phyloP scores from a whole-genome alignment of 2,329 filamentous ascomycete genomes.

The Rhexocercosporidium sp. region DNA sequence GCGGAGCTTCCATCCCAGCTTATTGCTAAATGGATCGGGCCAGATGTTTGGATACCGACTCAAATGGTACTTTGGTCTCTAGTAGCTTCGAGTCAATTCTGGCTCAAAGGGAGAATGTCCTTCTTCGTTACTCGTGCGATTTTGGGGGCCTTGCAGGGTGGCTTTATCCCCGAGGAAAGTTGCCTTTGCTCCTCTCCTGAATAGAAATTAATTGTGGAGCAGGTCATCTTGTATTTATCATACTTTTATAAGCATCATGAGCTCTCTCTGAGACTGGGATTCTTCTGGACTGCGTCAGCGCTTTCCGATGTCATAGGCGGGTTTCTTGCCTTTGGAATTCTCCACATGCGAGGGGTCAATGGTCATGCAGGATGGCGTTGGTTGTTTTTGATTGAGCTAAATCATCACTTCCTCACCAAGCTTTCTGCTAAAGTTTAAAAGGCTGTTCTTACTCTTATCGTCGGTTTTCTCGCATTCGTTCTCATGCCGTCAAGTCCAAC shows the following conservation, averaged over 20 bases:
- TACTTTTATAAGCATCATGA: slow-evolving; percentile 74
- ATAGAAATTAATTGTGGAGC: neutral
- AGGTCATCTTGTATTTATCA: slow-evolving; percentile 63
- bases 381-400: slow-evolving; percentile 52
- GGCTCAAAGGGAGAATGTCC: slow-evolving; percentile 42
- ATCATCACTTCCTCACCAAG: slow-evolving; percentile 21
- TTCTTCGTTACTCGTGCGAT: slow-evolving; percentile 41
- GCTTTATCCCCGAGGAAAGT: slow-evolving; percentile 64
- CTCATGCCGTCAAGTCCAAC: slow-evolving; percentile 38
- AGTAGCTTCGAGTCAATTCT: slow-evolving; percentile 58
- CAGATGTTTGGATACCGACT: slow-evolving; percentile 58
- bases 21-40: slow-evolving; percentile 53
- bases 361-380: slow-evolving; percentile 62
- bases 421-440: slow-evolving; percentile 9
- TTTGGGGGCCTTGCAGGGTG: slow-evolving; percentile 40
- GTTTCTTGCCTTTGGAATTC: slow-evolving; percentile 60
- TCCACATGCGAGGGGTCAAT: slow-evolving; percentile 58
- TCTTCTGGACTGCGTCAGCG: slow-evolving; percentile 68
- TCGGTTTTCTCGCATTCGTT: slow-evolving; percentile 31
- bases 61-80: slow-evolving; percentile 57
- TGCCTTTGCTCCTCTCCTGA: slow-evolving; percentile 40
- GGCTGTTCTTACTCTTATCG: slow-evolving; percentile 36
- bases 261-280: slow-evolving; percentile 67
- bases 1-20: slow-evolving; percentile 64
- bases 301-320: slow-evolving; percentile 56